Percentiles rank a stretch among this genome's conserved stretches.
These are phyloP conservation scores for Cornus kousa DNA, from an alignment of 148 eudicot genomes.

Conservation along the genomic window DNA sequence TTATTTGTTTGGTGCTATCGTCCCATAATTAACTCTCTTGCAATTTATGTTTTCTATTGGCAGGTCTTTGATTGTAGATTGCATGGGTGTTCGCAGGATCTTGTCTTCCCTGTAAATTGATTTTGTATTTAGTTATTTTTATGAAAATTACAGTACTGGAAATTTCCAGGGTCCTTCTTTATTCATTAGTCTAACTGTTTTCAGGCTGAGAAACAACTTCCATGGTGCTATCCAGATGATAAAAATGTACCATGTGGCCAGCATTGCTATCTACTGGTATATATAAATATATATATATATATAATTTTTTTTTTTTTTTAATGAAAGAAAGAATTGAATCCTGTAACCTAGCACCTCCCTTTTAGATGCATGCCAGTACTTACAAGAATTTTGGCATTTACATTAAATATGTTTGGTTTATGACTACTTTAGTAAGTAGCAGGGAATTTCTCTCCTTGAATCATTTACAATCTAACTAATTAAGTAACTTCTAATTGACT, in stretches of 20 bases:
- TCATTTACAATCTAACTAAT: neutral
- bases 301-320: too few relatives aligned
- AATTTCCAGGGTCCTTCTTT: neutral
- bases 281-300: too few relatives aligned
- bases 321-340: neutral
- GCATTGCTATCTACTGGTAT: conserved; percentile 72
- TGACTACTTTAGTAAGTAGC: neutral
- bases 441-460: neutral
- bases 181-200: neutral
- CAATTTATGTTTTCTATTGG: conserved; percentile 23
- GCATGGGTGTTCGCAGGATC: conserved; percentile 99
- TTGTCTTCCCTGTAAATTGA: conserved; percentile 78
- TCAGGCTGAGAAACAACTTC: conserved; percentile 79
- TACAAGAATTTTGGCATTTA: neutral
- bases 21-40: conserved; percentile 13
- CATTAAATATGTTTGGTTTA: neutral
- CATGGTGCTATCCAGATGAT: conserved; percentile 59
- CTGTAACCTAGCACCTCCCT: neutral
- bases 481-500: neutral
- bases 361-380: neutral
- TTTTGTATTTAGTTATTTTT: neutral
- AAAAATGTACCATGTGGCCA: conserved; percentile 72
- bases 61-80: conserved; percentile 98
- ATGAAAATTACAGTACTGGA: neutral
- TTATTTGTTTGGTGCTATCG: neutral